phyloP scores from a whole-genome alignment of 352 stramenopile genomes.

The Globisporangium iwayamae region DNA sequence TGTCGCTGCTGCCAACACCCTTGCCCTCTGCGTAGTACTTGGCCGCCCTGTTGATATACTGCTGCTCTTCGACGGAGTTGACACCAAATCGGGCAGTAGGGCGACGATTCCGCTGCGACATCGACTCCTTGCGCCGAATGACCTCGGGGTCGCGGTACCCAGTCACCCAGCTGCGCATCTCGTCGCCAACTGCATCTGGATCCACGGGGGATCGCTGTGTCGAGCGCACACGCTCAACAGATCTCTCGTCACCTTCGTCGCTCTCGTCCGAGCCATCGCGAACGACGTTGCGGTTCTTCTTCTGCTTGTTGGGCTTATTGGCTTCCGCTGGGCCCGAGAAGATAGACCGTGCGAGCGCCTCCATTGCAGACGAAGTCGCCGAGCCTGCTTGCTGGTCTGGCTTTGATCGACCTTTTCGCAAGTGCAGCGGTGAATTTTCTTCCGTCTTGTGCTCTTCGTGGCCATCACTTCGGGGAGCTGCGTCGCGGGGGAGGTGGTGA shows the following conservation, averaged over 20 bases:
- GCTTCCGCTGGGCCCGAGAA: background rate
- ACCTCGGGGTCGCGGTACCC: conserved; percentile 53
- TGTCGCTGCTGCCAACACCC: conserved; percentile 27
- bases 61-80: conserved; percentile 39
- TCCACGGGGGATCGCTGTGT: conserved; percentile 2
- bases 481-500: conserved; percentile 9
- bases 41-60: conserved; percentile 22
- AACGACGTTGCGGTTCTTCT: conserved; percentile 8
- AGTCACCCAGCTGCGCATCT: conserved; percentile 62
- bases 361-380: background rate
- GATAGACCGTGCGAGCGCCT: conserved; percentile 7
- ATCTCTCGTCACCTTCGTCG: background rate
- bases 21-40: conserved; percentile 44
- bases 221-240: background rate
- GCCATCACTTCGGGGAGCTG: conserved; percentile 14
- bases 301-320: conserved; percentile 5
- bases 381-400: background rate
- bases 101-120: conserved; percentile 40
- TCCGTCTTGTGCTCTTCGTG: conserved; percentile 51
- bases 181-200: conserved; percentile 23
- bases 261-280: conserved; percentile 5
- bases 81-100: conserved; percentile 33
- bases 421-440: conserved; percentile 40
- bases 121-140: conserved; percentile 48
- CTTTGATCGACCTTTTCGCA: conserved; percentile 18